These are phyloP conservation scores for Pugionium dolabratum DNA, from an alignment of 345 rosid species.

Conservation along the genomic window DNA sequence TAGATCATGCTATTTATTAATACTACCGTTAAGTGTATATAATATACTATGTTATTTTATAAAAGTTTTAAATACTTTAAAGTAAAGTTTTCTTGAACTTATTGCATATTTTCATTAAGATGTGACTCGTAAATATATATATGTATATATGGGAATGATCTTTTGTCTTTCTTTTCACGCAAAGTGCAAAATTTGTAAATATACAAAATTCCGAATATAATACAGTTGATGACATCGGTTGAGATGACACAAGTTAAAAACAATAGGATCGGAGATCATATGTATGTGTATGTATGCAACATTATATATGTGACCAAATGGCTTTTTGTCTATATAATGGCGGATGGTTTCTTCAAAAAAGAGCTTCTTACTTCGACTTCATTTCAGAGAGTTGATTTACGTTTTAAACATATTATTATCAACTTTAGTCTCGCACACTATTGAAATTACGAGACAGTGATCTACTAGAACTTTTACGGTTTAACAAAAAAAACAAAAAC, in stretches of 20 bases:
- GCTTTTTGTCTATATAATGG: too few species aligned
- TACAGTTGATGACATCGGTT: conserved; percentile 20
- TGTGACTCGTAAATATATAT: conserved; percentile 7
- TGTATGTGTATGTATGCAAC: background rate
- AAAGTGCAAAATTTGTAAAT: conserved; percentile 25
- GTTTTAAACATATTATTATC: too few species aligned
- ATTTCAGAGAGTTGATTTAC: too few species aligned
- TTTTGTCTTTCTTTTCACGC: conserved; percentile 34
- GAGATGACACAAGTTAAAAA: background rate
- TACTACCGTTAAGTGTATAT: too few species aligned
- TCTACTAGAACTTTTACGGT: too few species aligned
- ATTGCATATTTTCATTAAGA: background rate
- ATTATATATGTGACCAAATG: background rate
- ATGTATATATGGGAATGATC: conserved; percentile 21
- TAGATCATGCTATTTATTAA: background rate
- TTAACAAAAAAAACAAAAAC: too few species aligned
- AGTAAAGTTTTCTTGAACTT: background rate
- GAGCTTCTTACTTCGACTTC: too few species aligned
- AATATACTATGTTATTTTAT: background rate
- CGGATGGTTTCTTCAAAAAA: too few species aligned
- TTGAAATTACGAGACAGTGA: too few species aligned
- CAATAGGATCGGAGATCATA: too few species aligned
- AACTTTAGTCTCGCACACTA: too few species aligned
- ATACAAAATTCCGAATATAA: background rate
- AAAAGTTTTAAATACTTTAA: background rate